phyloP scores from a whole-genome alignment of 2,329 filamentous ascomycete species.

The Thermomyces lanuginosus region DNA sequence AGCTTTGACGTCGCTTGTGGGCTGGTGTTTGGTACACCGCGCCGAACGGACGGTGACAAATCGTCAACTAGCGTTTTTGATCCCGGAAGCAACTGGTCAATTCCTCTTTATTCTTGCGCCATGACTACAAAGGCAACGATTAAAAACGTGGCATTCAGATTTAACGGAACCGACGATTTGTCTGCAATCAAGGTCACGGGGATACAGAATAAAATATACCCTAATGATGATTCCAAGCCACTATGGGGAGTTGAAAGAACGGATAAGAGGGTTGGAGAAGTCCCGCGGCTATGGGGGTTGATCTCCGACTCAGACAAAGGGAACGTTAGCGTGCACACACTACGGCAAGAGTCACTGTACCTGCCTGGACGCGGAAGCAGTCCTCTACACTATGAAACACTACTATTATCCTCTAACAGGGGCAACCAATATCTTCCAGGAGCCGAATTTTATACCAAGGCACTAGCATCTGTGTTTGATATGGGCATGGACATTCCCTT shows the following conservation, averaged over 20 bases:
- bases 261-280: constrained; percentile 10
- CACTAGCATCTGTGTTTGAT: not conserved
- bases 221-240: constrained; percentile 14
- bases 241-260: constrained; percentile 26
- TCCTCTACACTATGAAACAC: no score
- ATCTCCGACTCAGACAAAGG: constrained; percentile 16
- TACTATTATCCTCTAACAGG: no score
- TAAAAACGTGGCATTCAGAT: constrained; percentile 30
- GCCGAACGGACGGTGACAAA: constrained; percentile 16
- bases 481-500: constrained; percentile 4
- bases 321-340: constrained; percentile 18
- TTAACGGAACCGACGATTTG: constrained; percentile 27
- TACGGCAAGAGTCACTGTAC: constrained; percentile 16
- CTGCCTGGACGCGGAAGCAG: constrained; percentile 11
- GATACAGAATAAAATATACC: constrained; percentile 24
- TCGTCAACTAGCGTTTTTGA: constrained; percentile 24
- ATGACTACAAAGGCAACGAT: constrained; percentile 28
- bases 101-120: constrained; percentile 31
- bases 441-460: not conserved
- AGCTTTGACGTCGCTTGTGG: constrained; percentile 28
- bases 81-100: constrained; percentile 27
- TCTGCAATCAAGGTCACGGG: constrained; percentile 18
- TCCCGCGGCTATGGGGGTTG: constrained; percentile 27
- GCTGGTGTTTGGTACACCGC: constrained; percentile 26
- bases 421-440: constrained; percentile 4